A percentile compares a stretch with the other conserved stretches of the same genome.
These are phyloP conservation scores for Backusella luteola DNA, from an alignment of 192 early-diverging fungal species.

Conservation along the genomic window DNA sequence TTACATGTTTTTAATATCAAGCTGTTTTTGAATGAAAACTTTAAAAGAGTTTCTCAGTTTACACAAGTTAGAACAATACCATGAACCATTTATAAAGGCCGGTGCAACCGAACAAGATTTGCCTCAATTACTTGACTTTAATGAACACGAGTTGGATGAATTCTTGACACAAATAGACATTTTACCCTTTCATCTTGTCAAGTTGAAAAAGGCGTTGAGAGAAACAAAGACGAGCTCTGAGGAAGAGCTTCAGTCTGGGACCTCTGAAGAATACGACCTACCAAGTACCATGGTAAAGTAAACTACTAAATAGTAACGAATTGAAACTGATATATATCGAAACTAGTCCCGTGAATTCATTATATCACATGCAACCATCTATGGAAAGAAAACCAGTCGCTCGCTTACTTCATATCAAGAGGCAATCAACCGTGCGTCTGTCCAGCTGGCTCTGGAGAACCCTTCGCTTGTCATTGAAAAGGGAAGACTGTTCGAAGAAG, in stretches of 20 bases:
- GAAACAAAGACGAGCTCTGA: constrained; percentile 34
- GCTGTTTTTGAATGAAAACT: constrained; percentile 29
- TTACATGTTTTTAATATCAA: not conserved
- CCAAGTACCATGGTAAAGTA: not conserved
- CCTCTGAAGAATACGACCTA: not conserved
- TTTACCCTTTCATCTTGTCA: constrained; percentile 53
- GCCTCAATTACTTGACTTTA: constrained; percentile 46
- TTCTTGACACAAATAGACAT: constrained; percentile 44
- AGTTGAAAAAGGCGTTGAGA: constrained; percentile 48
- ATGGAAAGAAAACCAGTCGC: constrained; percentile 51
- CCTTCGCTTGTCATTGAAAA: constrained; percentile 44
- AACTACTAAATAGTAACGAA: not conserved
- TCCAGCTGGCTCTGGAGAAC: constrained; percentile 45
- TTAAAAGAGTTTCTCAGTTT: constrained; percentile 47
- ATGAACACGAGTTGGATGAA: constrained; percentile 51
- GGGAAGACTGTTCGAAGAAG: constrained; percentile 45
- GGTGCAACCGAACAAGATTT: constrained; percentile 51
- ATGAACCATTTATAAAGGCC: constrained; percentile 41
- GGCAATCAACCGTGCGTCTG: constrained; percentile 51
- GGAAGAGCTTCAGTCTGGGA: constrained; percentile 1
- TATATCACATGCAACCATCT: constrained; percentile 51
- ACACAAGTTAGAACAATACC: constrained; percentile 50
- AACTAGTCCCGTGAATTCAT: constrained; percentile 40
- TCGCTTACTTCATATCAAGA: constrained; percentile 51
- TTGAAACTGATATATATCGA: not conserved